Conservation (phyloP, 805 yeast genomes). For the Myxozyma udenii region DNA sequence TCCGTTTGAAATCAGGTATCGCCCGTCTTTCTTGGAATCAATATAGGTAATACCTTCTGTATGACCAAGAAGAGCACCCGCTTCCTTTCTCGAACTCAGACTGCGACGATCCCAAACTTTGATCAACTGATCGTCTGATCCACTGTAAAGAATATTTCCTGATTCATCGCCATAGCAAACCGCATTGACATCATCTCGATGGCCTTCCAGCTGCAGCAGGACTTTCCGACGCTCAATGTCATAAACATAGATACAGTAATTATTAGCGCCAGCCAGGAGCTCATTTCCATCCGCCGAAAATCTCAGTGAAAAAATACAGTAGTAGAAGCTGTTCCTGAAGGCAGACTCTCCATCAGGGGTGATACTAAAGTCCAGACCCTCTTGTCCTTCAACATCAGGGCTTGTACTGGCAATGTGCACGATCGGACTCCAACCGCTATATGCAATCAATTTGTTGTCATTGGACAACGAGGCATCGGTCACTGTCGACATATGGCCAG, state of each 20-base stretch:
- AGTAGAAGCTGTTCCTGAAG: neutral
- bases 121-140: conserved; percentile 51
- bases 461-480: conserved; percentile 33
- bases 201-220: conserved; percentile 23
- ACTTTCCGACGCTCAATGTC: conserved; percentile 29
- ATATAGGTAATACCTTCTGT: conserved; percentile 36
- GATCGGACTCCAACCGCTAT: conserved; percentile 30
- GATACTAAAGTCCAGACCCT: conserved; percentile 15
- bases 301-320: conserved; percentile 31
- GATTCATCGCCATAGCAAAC: conserved; percentile 33
- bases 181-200: conserved; percentile 34
- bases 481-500: conserved; percentile 29
- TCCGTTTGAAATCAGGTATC: conserved; percentile 34
- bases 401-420: conserved; percentile 29
- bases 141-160: conserved; percentile 46
- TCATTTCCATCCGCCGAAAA: conserved; percentile 31
- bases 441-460: conserved; percentile 31
- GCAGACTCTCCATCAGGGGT: neutral
- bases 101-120: conserved; percentile 48
- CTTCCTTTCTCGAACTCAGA: conserved; percentile 21
- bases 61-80: conserved; percentile 36
- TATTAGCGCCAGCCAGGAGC: conserved; percentile 33
- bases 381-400: conserved; percentile 26
- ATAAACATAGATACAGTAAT: conserved; percentile 24
- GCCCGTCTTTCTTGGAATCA: conserved; percentile 34